Percentiles rank a stretch among this genome's conserved stretches.
Conservation (phyloP, 352 stramenopile species). For the Globisporangium viniferum region DNA sequence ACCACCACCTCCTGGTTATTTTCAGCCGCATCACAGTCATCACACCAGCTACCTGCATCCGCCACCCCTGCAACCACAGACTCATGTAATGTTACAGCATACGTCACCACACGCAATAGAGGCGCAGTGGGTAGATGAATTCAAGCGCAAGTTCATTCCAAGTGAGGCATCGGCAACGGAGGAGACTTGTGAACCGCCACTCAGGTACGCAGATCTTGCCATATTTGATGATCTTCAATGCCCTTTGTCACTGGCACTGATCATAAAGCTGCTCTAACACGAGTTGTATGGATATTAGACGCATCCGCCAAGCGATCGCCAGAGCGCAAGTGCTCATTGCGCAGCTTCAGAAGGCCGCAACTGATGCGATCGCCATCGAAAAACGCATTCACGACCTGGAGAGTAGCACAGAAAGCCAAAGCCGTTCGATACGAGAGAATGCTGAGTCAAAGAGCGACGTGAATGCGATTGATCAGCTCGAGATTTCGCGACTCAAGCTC, state of each 20-base stretch:
- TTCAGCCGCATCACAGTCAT: neutral
- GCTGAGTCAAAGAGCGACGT: neutral
- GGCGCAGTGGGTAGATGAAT: conserved; percentile 15
- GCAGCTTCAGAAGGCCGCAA: conserved; percentile 19
- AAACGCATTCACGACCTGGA: conserved; percentile 5
- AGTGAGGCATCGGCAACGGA: neutral
- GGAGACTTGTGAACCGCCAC: neutral
- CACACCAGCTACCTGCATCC: neutral
- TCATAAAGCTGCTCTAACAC: neutral
- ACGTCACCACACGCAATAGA: conserved; percentile 6
- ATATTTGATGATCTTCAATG: too few relatives aligned
- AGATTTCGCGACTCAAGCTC: conserved; percentile 23
- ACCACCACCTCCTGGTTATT: conserved; percentile 4
- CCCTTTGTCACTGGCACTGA: neutral
- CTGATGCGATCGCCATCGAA: conserved; percentile 20
- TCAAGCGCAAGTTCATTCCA: conserved; percentile 8
- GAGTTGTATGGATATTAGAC: neutral
- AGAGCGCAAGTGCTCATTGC: conserved; percentile 8
- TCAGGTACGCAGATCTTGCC: conserved; percentile 1
- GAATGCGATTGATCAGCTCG: conserved; percentile 9
- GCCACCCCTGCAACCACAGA: neutral
- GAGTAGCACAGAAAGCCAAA: neutral
- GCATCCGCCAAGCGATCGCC: conserved; percentile 6
- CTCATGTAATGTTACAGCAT: neutral
- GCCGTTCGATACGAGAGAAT: neutral